Base-by-base conservation (phyloP, 331 rosid genomes). In the Phaseolus coccineus region DNA sequence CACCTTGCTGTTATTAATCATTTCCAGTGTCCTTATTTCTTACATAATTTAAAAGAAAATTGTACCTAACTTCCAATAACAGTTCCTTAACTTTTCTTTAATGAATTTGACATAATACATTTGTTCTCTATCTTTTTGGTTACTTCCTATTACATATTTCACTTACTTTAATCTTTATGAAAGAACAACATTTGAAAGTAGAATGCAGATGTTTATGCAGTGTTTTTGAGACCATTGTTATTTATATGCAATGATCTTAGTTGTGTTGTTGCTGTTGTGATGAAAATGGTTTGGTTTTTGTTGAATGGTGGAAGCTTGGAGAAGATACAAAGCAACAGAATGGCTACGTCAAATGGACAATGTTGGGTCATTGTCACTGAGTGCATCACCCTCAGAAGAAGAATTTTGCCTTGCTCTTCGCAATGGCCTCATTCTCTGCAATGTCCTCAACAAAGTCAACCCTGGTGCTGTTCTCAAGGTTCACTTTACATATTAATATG, bases 371-470 rank as follows among this genome's bases (percentile, higher is more conserved):
- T 82, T 86, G 8, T 74, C 86, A 1, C 89, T 96, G 4, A 80
- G 92, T 25, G 87, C 88, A 84, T 86, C 93, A 42, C 97, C 97
- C 3, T 89, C 97, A 0, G 93, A 96, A 65, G 93, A 96, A 84
- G 92, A 90, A 13, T 96, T 96, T 80, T 86, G 91, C 74, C 89
- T 90, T 5, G 74, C 97, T 1, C 98, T 96, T 3, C 94, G 96
- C 70, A 96, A 93, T 69, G 99, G 99, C 19, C 93, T 93, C 61
- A 91, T 93, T 79, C 98, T 96, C 81, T 96, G 99, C 96, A 96
- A 93, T 37, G 97, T 96, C 39, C 98, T 96, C 87, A 96, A 96
- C 90, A 93, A 89, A 82, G 95, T 96, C 81, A 93, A 91, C 63
- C 99, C 99, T 4, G 96, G 99, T 22, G 91, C 98, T 66, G 99